Base-by-base conservation (phyloP, 208 protist species). In the Angomonas ambiguus region DNA sequence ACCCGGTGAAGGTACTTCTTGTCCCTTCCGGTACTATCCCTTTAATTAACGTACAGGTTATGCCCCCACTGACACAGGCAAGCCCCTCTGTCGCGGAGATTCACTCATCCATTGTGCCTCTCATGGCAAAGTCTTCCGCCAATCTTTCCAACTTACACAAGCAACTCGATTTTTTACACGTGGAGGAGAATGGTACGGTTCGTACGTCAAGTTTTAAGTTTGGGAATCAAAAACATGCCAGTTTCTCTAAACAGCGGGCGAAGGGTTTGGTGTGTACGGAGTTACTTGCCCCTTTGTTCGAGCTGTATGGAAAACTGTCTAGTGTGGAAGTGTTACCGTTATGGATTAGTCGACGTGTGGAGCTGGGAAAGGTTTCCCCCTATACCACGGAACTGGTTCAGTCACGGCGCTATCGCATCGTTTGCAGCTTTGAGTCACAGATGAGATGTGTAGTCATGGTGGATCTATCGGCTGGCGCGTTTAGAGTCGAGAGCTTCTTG, bases 181-280 rank as follows among this genome's bases (percentile, higher is more conserved):
- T 94, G 34, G 83, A 90, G 28, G 72, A 62, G 20, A 53, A 92
- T 57, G 88, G 88, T 27, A 91, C 88, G 20, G 76, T 92, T 53
- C 70, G 76, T 30, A 88, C 74, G 24, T 83, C 79, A 4, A 82
- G 79, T 56, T 94, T 86, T 58, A 62, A 67, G 31, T 89, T 88
- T 66, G 83, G 81, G 6, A 71, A 71, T 11, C 80, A 91, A 60
- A 79, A 75, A 38, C 76, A 85, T 61, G 74, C 79, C n/a, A 85
- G 77, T 53, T 83, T 85, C 64, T 67, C 76, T 8, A 82, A 82
- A 67, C 76, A 88, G 71, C 79, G 79, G 22, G 69, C 78, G 20
- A 59, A 73, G 11, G 80, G 79, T 3, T 35, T 80, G 32, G 57
- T 60, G 16, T 84, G 74, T 56, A 59, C 56, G 48, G 24, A 66